Conservation (phyloP, 495 filamentous ascomycete genomes). For the Cairneyella variabilis region DNA sequence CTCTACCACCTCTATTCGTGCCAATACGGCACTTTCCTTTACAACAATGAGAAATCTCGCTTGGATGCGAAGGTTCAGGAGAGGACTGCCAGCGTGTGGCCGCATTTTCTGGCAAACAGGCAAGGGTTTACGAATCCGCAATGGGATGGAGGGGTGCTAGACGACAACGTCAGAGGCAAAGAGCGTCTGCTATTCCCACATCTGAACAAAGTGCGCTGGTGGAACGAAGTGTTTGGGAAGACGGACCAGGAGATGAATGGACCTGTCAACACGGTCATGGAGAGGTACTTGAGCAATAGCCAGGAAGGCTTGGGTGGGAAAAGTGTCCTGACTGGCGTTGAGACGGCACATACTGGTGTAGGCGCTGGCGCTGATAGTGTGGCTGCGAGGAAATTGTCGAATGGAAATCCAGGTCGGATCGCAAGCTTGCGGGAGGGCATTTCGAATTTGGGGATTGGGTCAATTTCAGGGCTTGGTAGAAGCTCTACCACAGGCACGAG, state of each 20-base stretch:
- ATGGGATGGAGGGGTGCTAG: constrained; percentile 66
- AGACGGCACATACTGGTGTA: constrained; percentile 7
- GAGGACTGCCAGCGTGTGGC: constrained; percentile 88
- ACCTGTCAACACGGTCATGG: constrained; percentile 38
- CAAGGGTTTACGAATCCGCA: constrained; percentile 76
- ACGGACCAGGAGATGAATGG: constrained; percentile 93
- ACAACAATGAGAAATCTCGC: constrained; percentile 90
- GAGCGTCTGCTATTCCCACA: constrained; percentile 84
- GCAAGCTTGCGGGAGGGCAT: constrained; percentile 44
- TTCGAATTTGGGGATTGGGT: constrained; percentile 33
- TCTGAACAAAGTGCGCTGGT: constrained; percentile 72
- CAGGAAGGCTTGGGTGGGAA: background rate
- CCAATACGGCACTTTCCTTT: constrained; percentile 96
- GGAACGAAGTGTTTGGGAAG: constrained; percentile 82
- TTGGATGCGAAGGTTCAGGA: constrained; percentile 66
- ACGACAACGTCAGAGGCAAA: constrained; percentile 70
- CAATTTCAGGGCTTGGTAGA: constrained; percentile 38
- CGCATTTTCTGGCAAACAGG: constrained; percentile 80
- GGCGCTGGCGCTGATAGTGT: constrained; percentile 5
- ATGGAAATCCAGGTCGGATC: constrained; percentile 7
- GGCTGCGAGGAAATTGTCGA: background rate
- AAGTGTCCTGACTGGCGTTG: constrained; percentile 23
- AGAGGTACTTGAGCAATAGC: constrained; percentile 18
- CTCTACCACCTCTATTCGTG: constrained; percentile 95
- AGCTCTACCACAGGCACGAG: constrained; percentile 8